These are phyloP conservation scores for Collybia sordida DNA, from an alignment of 768 basidiomycete genomes.

Conservation along the genomic window DNA sequence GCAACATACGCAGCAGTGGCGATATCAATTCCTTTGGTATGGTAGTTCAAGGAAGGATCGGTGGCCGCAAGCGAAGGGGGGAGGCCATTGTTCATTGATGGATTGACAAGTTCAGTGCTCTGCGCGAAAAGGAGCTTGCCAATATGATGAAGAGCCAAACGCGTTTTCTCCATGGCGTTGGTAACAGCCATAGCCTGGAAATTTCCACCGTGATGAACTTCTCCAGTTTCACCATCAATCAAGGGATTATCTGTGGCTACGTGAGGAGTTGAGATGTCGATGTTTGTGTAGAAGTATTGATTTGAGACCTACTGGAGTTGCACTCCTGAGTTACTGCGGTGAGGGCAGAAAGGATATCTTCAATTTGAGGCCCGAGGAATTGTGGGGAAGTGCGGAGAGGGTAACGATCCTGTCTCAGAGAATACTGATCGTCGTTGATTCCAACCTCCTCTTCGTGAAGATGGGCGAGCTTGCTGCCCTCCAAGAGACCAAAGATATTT, in stretches of 20 bases:
- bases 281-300: background rate
- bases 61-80: slow-evolving; percentile 79
- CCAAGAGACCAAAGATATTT: slow-evolving; percentile 66
- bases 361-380: slow-evolving; percentile 84
- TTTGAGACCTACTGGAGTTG: slow-evolving; percentile 68
- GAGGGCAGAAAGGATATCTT: slow-evolving; percentile 69
- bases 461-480: slow-evolving; percentile 67
- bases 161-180: slow-evolving; percentile 86
- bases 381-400: slow-evolving; percentile 76
- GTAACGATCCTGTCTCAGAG: slow-evolving; percentile 80
- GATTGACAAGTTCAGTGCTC: slow-evolving; percentile 70
- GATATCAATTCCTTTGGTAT: slow-evolving; percentile 84
- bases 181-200: slow-evolving; percentile 89
- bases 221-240: slow-evolving; percentile 63
- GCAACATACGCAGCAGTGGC: slow-evolving; percentile 78
- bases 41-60: slow-evolving; percentile 81
- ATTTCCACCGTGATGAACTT: slow-evolving; percentile 81
- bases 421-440: slow-evolving; percentile 70
- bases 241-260: slow-evolving; percentile 87
- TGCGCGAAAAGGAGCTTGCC: slow-evolving; percentile 72
- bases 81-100: slow-evolving; percentile 77
- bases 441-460: slow-evolving; percentile 69
- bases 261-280: slow-evolving; percentile 5
- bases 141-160: slow-evolving; percentile 66
- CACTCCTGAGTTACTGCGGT: slow-evolving; percentile 70